Evolutionary conservation across 441 rosid genomes (phyloP), one percentile per base, ranked within the genome.

Genomic region (Theobroma grandiflorum): DNA sequence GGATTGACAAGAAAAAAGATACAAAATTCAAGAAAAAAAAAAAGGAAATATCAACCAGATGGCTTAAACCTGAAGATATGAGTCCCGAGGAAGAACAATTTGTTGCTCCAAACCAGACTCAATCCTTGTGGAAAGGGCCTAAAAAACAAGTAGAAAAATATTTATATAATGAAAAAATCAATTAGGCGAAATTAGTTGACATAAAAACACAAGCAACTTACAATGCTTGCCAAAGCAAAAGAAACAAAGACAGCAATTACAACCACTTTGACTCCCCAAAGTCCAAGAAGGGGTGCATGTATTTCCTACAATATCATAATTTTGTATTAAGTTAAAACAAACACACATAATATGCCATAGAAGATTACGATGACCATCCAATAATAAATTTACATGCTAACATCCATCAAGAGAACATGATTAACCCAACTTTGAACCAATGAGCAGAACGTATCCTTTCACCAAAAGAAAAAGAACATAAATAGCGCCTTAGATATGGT

Each of bases 31-130:
- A 74, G 15, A 61, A 59, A 6, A 11, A 58, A 58, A 26, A 26
- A 74, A 72, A 42, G 20, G 77, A 26, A 35, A 58, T 58, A 42
- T 40, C 55, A 58, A 74, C 22, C 20, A 58, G 68, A 74, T 14
- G 40, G 76, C 69, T 74, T 53, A 65, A 90, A 96, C 99, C 98
- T 97, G 99, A 85, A 97, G 97, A 87, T 95, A 97, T 1, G 99
- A 97, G 84, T 97, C 98, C 58, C 88, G 91, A 22, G 99, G 98
- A 88, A 97, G 99, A 84, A 97, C 99, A 88, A 95, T 92, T 84
- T 94, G 89, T 84, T 97, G 98, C 81, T 97, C 99, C 90, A 97
- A 85, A 83, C 99, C 99, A 78, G 99, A 93, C 84, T 97, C 95
- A 75, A 97, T 84, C 84, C 99, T 89, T 65, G 99, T 92, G 74